Evolutionary conservation across 768 basidiomycete species (phyloP), one percentile per base, ranked within the genome.

Genomic region (Suillus alpinus): DNA sequence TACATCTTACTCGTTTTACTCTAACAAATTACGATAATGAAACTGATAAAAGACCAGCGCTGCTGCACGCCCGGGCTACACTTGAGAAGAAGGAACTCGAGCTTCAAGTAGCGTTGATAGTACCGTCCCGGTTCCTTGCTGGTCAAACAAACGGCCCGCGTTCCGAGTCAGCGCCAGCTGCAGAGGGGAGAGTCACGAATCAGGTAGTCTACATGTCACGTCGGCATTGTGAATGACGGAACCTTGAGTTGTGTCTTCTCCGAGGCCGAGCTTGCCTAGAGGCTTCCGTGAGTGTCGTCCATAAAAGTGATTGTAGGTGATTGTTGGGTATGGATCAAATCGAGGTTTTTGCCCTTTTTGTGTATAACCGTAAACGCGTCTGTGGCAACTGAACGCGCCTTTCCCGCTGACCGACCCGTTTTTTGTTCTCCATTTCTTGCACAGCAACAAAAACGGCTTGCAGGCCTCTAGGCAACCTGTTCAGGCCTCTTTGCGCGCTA

Each of bases 361-460:
- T 59, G 61, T 62, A 29, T 56, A 34, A 20, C 59, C 59, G 51
- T 44, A 51, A 63, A 72, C 69, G 69, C 69, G 69, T 72, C 58
- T 34, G 39, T 47, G 56, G 39, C 57, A 47, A 59, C n/a, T n/a
- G 26, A 34, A 58, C 59, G 64, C 67, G 63, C 59, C 36, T 62
- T 34, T 47, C 59, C 56, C 26, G 55, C 46, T 43, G 39, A 62
- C 60, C 9, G 53, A 51, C 36, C 67, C 46, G 23, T 46, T 66
- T 67, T 63, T 62, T 39, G 61, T 63, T 58, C 36, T 57, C 41
- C 41, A 52, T 56, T 63, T 44, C 47, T 57, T 57, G 29, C 43
- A 49, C 49, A 55, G 39, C 44, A 34, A n/a, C 4, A 47, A 43
- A 41, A 32, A 40, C 34, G n/a, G 55, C 23, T 40, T 62, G 41